Conservation (phyloP, 2,329 filamentous ascomycete species). For the Colletotrichum spaethianum region DNA sequence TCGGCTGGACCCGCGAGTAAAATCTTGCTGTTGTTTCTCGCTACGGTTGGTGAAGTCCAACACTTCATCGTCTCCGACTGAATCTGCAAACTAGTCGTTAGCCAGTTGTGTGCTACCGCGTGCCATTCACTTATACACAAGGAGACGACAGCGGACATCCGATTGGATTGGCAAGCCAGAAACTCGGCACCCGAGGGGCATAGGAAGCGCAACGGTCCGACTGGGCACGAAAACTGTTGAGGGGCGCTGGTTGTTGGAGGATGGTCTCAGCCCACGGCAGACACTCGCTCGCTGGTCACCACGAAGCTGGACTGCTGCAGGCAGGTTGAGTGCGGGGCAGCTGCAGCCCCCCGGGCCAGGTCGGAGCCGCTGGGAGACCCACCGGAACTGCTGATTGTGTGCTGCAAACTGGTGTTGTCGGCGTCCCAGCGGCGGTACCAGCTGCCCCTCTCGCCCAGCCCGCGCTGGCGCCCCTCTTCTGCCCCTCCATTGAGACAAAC, state of each 20-base stretch:
- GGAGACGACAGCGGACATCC: neutral
- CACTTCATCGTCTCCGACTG: neutral
- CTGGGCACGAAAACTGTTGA: slow-evolving; percentile 37
- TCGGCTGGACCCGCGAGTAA: neutral
- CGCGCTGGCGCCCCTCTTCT: slow-evolving; percentile 15
- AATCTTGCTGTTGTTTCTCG: neutral
- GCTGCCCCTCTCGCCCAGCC: slow-evolving; percentile 14
- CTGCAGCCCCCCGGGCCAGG: slow-evolving; percentile 31
- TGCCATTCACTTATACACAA: neutral
- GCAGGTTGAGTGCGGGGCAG: slow-evolving; percentile 40
- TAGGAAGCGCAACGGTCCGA: slow-evolving; percentile 20
- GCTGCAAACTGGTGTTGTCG: slow-evolving; percentile 25
- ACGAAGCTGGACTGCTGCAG: neutral
- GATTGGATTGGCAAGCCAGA: slow-evolving; percentile 6
- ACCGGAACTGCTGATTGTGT: slow-evolving; percentile 35
- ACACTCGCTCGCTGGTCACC: slow-evolving; percentile 10
- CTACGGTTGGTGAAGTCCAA: neutral
- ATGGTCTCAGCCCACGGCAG: slow-evolving; percentile 36
- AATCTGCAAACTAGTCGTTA: neutral
- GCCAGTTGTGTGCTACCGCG: neutral
- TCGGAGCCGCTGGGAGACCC: slow-evolving; percentile 32
- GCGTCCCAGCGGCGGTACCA: slow-evolving; percentile 11
- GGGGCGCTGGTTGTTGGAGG: slow-evolving; percentile 36
- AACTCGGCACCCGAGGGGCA: slow-evolving; percentile 15
- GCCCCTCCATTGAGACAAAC: slow-evolving; percentile 37